phyloP scores from a whole-genome alignment of 1,284 basidiomycete species.

The Ceratobasidium sp. region DNA sequence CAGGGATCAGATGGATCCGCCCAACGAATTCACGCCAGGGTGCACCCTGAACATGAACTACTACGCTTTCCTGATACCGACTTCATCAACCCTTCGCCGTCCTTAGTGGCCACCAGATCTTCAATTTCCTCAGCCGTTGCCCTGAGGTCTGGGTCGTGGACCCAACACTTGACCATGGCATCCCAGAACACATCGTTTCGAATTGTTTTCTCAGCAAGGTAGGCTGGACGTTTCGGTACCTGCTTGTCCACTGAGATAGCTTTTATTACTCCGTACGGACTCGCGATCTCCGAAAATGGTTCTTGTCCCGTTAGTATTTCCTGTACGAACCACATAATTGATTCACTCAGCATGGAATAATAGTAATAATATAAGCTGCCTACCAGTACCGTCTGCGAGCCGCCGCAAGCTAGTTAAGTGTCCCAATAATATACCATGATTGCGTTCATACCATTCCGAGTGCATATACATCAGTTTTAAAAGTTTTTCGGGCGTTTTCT shows the following conservation, averaged over 20 bases:
- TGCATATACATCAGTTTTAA: background rate
- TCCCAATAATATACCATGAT: too few species aligned
- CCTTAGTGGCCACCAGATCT: too few species aligned
- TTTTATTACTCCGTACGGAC: background rate
- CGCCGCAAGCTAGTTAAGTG: too few species aligned
- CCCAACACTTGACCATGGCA: background rate
- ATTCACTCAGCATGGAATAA: too few species aligned
- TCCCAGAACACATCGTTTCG: background rate
- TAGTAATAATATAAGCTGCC: too few species aligned
- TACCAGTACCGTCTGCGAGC: too few species aligned
- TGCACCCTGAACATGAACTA: too few species aligned
- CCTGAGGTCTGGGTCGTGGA: background rate
- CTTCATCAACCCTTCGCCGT: too few species aligned
- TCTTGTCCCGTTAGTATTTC: background rate
- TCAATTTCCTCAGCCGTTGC: slow-evolving; percentile 1
- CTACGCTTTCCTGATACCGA: too few species aligned
- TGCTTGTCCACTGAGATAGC: background rate
- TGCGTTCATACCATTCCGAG: background rate
- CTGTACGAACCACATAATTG: too few species aligned
- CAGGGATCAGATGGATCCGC: too few species aligned
- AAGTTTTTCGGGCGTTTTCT: background rate
- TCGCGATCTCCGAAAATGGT: background rate
- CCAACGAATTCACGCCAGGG: too few species aligned
- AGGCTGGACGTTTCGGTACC: background rate
- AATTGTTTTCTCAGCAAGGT: background rate